Evolutionary conservation across 2,329 filamentous ascomycete species (phyloP).

Genomic region (Rhynchosporium secalis): DNA sequence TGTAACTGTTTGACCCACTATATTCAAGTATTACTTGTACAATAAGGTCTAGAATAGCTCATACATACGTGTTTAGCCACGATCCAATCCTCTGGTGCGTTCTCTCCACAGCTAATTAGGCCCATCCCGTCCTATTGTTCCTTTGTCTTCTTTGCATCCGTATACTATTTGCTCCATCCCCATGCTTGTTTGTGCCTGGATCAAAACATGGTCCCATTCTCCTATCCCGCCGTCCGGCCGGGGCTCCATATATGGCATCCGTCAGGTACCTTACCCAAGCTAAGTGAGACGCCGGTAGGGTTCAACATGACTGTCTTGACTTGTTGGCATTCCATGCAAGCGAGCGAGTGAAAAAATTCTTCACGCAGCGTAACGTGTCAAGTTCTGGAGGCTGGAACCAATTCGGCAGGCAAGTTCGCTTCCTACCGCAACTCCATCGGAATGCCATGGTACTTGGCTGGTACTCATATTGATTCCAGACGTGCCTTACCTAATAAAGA

Average conservation of each 20-base stretch:
- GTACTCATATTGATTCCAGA: neutral
- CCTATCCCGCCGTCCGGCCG: slow-evolving; percentile 6
- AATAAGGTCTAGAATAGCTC: neutral
- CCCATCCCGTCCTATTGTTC: neutral
- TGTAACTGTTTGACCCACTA: neutral
- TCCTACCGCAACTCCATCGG: neutral
- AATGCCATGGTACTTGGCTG: neutral
- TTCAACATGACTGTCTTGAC: neutral
- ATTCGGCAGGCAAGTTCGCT: neutral
- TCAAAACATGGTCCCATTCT: neutral
- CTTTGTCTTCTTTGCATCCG: neutral
- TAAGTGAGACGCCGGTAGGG: too few relatives aligned
- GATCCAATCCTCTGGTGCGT: slow-evolving; percentile 9
- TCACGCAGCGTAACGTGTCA: neutral
- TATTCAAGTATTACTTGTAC: neutral
- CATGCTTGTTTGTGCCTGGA: neutral
- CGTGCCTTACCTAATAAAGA: neutral
- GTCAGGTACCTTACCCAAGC: slow-evolving; percentile 4
- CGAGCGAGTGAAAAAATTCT: slow-evolving; percentile 1
- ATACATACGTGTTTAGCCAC: slow-evolving; percentile 11
- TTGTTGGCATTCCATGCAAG: slow-evolving; percentile 8
- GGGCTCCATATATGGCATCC: neutral
- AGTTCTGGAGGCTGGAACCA: neutral
- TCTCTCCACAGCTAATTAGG: neutral
- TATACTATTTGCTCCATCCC: neutral